Base-by-base conservation (phyloP, 495 filamentous ascomycete genomes). In the Viridothelium virens region DNA sequence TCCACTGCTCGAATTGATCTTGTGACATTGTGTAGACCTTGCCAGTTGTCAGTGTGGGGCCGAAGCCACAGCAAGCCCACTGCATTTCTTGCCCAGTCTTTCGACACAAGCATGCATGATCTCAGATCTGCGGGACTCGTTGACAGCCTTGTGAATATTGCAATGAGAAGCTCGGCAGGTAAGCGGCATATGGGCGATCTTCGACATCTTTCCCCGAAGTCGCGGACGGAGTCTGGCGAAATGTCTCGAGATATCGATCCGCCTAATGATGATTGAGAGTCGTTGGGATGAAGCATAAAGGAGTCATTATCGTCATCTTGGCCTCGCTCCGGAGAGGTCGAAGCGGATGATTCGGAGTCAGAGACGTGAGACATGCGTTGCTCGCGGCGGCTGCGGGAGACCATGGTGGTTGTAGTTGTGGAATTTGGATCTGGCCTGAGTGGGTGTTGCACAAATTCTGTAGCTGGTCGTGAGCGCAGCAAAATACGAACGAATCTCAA, bases 11-110 rank as follows among this genome's bases (percentile, higher is more conserved):
- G 81, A 38, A 97, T 84, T 1, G 95, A 89, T 18, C 80, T 78
- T 69, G 91, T 89, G 70, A 97, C 92, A 63, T 80, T 86, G 69
- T 84, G 79, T 69, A 96, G 83, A 70, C 89, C 89, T 18, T 81
- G 72, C 89, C 92, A 97, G 65, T 84, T 89, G 67, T 88, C 89
- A 78, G 94, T 96, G 37, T 89, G 84, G 2, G 95, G 94, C 61
- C 94, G 84, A 74, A 97, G 92, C 94, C 94, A 98, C 12, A 98
- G 81, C 56, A 96, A 84, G 63, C 93, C 94, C 38, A 97, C 95
- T 61, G 86, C 88, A 73, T 97, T 97, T 67, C 88, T 82, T 53
- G 95, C 89, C 95, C 95, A 99, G 68, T 87, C 86, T 73, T 91
- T 91, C 72, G 87, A 96, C 7, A 96, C 93, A 71, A 93, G 79